Evolutionary conservation across 257 asterid species (phyloP).

Genomic region (Cruciata laevipes): DNA sequence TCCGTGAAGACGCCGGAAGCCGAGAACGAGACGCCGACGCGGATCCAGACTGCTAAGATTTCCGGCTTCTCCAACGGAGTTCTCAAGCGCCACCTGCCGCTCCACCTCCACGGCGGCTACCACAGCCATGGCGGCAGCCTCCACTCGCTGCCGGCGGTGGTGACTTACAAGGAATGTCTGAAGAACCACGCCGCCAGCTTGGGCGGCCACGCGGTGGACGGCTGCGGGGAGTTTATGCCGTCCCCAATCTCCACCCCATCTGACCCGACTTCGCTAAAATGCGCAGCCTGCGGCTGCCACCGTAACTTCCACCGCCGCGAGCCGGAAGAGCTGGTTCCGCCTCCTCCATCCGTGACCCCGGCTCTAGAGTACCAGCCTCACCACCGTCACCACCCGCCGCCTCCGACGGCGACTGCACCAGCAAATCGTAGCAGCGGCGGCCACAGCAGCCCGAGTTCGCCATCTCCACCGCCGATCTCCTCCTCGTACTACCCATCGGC

Average conservation of each 20-base stretch:
- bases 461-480: conserved; percentile 96
- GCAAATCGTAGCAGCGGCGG: conserved; percentile 25
- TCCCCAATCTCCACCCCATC: conserved; percentile 50
- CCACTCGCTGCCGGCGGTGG: conserved; percentile 47
- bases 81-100: conserved; percentile 69
- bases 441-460: conserved; percentile 62
- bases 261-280: conserved; percentile 82
- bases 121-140: conserved; percentile 25
- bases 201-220: conserved; percentile 94
- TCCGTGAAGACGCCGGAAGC: conserved; percentile 60
- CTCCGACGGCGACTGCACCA: conserved; percentile 20
- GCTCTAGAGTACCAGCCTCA: conserved; percentile 78
- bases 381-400: conserved; percentile 85
- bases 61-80: conserved; percentile 67
- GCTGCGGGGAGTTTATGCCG: conserved; percentile 96
- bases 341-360: conserved; percentile 33
- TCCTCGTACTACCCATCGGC: conserved; percentile 86
- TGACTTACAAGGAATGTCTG: conserved; percentile 79
- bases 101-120: conserved; percentile 15
- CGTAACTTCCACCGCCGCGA: conserved; percentile 98
- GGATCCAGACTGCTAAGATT: conserved; percentile 53
- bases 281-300: conserved; percentile 99
- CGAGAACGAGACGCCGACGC: conserved; percentile 59
- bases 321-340: conserved; percentile 45
- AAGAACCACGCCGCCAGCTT: conserved; percentile 85